A percentile compares a stretch with the other conserved stretches of the same genome.
These are phyloP conservation scores for Lactarius sanguifluus DNA, from an alignment of 768 basidiomycete genomes.

Conservation along the genomic window DNA sequence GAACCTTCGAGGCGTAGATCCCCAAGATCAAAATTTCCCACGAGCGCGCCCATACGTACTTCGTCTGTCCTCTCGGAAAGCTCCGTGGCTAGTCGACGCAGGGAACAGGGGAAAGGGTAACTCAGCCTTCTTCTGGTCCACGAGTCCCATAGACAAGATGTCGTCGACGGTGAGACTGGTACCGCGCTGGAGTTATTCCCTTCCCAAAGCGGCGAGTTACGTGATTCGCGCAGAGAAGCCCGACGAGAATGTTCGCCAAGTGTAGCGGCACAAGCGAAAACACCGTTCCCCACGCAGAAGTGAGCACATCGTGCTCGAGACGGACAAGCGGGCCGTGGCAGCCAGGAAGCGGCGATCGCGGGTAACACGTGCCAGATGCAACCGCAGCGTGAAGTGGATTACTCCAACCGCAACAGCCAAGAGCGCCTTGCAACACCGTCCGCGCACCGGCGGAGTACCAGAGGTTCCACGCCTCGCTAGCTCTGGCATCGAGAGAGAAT, in stretches of 20 bases:
- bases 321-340: constrained; percentile 60
- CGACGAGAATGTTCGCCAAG: constrained; percentile 55
- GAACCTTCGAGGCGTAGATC: neutral
- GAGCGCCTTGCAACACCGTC: constrained; percentile 57
- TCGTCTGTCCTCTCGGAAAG: constrained; percentile 25
- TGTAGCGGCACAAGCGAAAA: constrained; percentile 62
- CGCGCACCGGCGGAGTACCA: constrained; percentile 56
- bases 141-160: constrained; percentile 32
- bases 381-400: constrained; percentile 59
- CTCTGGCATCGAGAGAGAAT: constrained; percentile 63
- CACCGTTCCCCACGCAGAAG: constrained; percentile 47
- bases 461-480: constrained; percentile 66
- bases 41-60: neutral
- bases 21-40: neutral
- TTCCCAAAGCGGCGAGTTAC: constrained; percentile 61
- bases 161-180: constrained; percentile 54
- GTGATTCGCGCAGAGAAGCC: constrained; percentile 69
- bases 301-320: constrained; percentile 53
- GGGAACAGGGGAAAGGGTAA: neutral
- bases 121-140: neutral
- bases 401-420: constrained; percentile 68
- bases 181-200: constrained; percentile 58
- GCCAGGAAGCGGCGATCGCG: constrained; percentile 60
- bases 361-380: constrained; percentile 58
- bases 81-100: constrained; percentile 7